These are phyloP conservation scores for Sarcocystis neurona DNA, from an alignment of 169 alveolate species.

Conservation along the genomic window DNA sequence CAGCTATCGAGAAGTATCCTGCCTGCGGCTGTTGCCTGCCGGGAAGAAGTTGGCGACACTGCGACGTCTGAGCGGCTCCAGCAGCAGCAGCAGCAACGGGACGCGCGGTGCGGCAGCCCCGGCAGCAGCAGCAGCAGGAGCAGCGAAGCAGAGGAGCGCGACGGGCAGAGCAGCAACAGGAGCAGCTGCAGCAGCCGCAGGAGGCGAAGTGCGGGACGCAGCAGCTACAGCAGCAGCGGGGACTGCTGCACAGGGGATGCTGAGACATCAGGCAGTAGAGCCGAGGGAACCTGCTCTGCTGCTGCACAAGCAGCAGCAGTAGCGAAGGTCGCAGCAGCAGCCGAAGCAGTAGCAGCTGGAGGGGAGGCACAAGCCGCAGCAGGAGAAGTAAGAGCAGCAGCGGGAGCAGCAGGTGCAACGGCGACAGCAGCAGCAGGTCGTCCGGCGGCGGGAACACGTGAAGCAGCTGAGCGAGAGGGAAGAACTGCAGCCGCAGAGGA, in stretches of 20 bases:
- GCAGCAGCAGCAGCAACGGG: background rate
- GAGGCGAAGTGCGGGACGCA: background rate
- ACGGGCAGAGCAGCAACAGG: background rate
- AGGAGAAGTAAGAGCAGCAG: background rate
- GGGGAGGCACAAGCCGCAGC: background rate
- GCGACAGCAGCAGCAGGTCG: constrained; percentile 36
- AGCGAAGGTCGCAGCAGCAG: constrained; percentile 22
- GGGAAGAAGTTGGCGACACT: background rate
- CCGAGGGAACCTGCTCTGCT: too few species aligned
- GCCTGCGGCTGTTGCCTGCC: background rate
- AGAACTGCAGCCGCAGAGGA: too few species aligned
- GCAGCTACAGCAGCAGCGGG: background rate
- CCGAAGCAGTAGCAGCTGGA: background rate
- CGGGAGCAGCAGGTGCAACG: constrained; percentile 46
- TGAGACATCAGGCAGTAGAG: too few species aligned
- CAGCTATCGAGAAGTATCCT: background rate
- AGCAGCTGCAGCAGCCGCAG: background rate
- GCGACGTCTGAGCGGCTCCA: background rate
- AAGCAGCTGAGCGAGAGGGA: too few species aligned
- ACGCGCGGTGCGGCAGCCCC: background rate
- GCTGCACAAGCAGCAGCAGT: too few species aligned
- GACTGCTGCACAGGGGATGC: background rate
- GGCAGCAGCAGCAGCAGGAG: background rate
- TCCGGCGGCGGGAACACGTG: constrained; percentile 29
- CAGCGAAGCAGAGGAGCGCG: background rate